Evolutionary conservation across 2,329 filamentous ascomycete genomes (phyloP).

Genomic region (Colletotrichum chrysophilum): DNA sequence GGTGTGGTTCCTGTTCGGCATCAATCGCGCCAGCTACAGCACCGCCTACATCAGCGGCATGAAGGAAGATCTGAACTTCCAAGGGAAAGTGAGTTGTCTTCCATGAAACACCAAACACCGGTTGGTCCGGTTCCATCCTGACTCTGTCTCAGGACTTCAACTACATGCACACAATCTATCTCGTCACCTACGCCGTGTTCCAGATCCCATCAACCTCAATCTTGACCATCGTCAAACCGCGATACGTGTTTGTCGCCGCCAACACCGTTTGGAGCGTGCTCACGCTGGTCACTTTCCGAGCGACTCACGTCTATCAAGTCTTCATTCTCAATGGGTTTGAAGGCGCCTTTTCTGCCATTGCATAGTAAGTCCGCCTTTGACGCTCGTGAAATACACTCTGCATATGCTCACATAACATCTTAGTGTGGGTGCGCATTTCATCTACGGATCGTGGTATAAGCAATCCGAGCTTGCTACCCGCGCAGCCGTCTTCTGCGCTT

Average conservation of each 20-base stretch:
- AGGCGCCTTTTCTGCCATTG: conserved; percentile 46
- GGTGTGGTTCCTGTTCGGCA: conserved; percentile 52
- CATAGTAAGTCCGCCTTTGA: conserved; percentile 35
- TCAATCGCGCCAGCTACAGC: conserved; percentile 47
- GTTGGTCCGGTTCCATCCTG: background rate
- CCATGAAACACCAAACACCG: background rate
- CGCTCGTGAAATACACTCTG: background rate
- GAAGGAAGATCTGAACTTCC: conserved; percentile 39
- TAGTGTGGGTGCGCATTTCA: conserved; percentile 44
- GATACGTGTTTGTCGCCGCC: conserved; percentile 32
- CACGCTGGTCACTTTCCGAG: conserved; percentile 47
- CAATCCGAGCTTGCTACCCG: conserved; percentile 45
- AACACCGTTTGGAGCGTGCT: conserved; percentile 49
- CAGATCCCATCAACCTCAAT: conserved; percentile 49
- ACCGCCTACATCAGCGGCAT: conserved; percentile 48
- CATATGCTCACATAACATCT: conserved; percentile 28
- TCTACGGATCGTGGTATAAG: conserved; percentile 49
- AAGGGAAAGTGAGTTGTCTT: conserved; percentile 30
- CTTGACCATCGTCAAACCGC: conserved; percentile 5
- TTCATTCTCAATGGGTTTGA: conserved; percentile 49
- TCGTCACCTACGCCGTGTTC: conserved; percentile 47
- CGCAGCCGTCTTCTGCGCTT: conserved; percentile 45
- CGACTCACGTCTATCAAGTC: conserved; percentile 46
- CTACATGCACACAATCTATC: conserved; percentile 38
- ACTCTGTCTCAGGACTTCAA: conserved; percentile 33